Percentiles rank a stretch among this genome's conserved stretches.
These are phyloP conservation scores for Boeremia exigua DNA, from an alignment of 2,329 filamentous ascomycete genomes.

Conservation along the genomic window DNA sequence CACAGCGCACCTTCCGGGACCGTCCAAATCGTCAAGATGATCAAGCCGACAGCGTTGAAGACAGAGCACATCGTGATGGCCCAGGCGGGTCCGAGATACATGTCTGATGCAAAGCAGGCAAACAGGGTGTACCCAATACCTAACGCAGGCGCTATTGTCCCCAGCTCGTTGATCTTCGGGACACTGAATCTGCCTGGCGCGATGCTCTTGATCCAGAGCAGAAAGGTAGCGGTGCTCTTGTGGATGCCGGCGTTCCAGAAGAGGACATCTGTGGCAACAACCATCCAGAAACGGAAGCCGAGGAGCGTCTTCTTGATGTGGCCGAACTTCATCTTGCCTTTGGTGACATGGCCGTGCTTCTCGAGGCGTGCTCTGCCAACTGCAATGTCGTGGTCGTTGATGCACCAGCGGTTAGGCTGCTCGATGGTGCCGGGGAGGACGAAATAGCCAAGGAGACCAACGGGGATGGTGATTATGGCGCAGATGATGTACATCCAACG, in stretches of 20 bases:
- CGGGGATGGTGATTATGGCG: slow-evolving; percentile 60
- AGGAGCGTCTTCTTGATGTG: slow-evolving; percentile 11
- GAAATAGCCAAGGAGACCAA: slow-evolving; percentile 58
- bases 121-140: slow-evolving; percentile 62
- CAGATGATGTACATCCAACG: slow-evolving; percentile 39
- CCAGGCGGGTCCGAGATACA: slow-evolving; percentile 58
- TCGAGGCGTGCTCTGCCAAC: slow-evolving; percentile 54
- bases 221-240: slow-evolving; percentile 55
- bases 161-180: slow-evolving; percentile 57
- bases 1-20: slow-evolving; percentile 61
- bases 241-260: slow-evolving; percentile 62
- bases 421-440: slow-evolving; percentile 58
- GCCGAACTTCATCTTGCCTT: slow-evolving; percentile 9
- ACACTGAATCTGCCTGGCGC: slow-evolving; percentile 52
- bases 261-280: slow-evolving; percentile 58
- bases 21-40: slow-evolving; percentile 60
- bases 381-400: slow-evolving; percentile 55
- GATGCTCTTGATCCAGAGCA: slow-evolving; percentile 63
- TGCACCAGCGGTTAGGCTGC: slow-evolving; percentile 54
- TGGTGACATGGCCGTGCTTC: slow-evolving; percentile 46
- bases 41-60: slow-evolving; percentile 59
- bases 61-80: slow-evolving; percentile 58
- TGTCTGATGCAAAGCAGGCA: slow-evolving; percentile 61
- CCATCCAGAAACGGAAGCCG: slow-evolving; percentile 57
- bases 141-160: slow-evolving; percentile 58